Percentiles rank a stretch among this genome's conserved stretches.
These are phyloP conservation scores for Leptographium galeiforme DNA, from an alignment of 2,329 filamentous ascomycete genomes.

Conservation along the genomic window DNA sequence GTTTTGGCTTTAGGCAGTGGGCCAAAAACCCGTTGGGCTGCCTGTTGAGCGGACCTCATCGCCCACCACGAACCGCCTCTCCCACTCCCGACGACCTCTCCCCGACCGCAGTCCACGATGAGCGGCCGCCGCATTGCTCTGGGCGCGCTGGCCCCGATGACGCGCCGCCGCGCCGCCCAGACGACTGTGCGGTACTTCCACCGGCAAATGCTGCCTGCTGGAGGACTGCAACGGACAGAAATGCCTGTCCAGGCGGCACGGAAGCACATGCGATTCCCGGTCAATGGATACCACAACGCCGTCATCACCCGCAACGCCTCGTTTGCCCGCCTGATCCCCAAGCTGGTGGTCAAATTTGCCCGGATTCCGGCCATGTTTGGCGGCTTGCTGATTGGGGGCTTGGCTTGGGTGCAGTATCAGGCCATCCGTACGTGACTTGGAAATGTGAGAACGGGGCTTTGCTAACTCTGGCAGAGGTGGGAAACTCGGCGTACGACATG, in stretches of 20 bases:
- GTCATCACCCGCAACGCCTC: constrained; percentile 51
- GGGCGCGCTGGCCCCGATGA: constrained; percentile 48
- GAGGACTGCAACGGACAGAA: constrained; percentile 55
- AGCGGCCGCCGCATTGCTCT: constrained; percentile 65
- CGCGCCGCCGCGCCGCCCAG: constrained; percentile 44
- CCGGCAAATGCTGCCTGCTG: constrained; percentile 43
- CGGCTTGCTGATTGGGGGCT: constrained; percentile 69
- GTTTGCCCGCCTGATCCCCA: constrained; percentile 59
- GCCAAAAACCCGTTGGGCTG: not conserved
- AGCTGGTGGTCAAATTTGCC: constrained; percentile 78
- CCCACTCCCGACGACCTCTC: not conserved
- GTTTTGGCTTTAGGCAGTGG: not conserved
- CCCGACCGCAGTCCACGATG: constrained; percentile 30
- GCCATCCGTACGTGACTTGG: constrained; percentile 56
- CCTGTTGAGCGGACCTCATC: not conserved
- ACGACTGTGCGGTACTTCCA: constrained; percentile 47
- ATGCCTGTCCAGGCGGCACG: constrained; percentile 42
- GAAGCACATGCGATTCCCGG: constrained; percentile 61
- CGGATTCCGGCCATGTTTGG: constrained; percentile 86
- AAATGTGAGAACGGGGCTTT: not conserved
- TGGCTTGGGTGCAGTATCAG: constrained; percentile 94
- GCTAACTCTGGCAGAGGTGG: constrained; percentile 42
- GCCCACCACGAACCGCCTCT: not conserved
- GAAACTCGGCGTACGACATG: constrained; percentile 64
- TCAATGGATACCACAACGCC: constrained; percentile 74